Evolutionary conservation across 2,329 filamentous ascomycete species (phyloP).

Genomic region (Xylaria sp.): DNA sequence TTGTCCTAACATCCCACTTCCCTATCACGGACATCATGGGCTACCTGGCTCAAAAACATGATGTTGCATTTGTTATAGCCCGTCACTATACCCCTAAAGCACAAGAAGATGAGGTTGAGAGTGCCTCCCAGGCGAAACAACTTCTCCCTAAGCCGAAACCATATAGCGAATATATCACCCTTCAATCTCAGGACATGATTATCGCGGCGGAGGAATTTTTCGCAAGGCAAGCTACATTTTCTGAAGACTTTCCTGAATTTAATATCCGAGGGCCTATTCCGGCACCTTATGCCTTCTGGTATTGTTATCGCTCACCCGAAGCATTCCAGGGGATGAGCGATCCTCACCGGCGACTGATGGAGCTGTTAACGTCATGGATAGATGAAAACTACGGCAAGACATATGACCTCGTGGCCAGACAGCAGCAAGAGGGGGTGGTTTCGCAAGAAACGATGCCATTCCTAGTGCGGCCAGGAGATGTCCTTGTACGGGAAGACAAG

Average conservation of each 20-base stretch:
- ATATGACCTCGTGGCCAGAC: constrained; percentile 4
- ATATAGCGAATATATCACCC: not conserved
- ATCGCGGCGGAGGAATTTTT: constrained; percentile 17
- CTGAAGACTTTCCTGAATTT: constrained; percentile 21
- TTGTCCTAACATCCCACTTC: constrained; percentile 12
- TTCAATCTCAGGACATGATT: constrained; percentile 18
- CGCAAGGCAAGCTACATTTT: constrained; percentile 18
- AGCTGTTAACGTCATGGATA: constrained; percentile 26
- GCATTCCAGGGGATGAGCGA: not conserved
- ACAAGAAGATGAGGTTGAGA: not conserved
- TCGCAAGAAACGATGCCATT: constrained; percentile 11
- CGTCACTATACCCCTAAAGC: not conserved
- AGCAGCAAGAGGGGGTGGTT: constrained; percentile 7
- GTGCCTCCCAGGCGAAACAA: not conserved
- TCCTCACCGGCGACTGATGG: constrained; percentile 12
- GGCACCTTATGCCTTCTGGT: constrained; percentile 32
- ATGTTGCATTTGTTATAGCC: constrained; percentile 11
- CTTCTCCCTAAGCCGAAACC: not conserved
- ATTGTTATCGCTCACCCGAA: constrained; percentile 19
- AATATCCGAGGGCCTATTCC: not conserved
- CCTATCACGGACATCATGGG: constrained; percentile 10
- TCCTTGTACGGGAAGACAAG: constrained; percentile 13
- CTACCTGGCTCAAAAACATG: constrained; percentile 13
- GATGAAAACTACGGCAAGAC: constrained; percentile 21
- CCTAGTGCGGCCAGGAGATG: constrained; percentile 19